Conservation (phyloP, 805 yeast species). For the Saccharomycodes ludwigii region DNA sequence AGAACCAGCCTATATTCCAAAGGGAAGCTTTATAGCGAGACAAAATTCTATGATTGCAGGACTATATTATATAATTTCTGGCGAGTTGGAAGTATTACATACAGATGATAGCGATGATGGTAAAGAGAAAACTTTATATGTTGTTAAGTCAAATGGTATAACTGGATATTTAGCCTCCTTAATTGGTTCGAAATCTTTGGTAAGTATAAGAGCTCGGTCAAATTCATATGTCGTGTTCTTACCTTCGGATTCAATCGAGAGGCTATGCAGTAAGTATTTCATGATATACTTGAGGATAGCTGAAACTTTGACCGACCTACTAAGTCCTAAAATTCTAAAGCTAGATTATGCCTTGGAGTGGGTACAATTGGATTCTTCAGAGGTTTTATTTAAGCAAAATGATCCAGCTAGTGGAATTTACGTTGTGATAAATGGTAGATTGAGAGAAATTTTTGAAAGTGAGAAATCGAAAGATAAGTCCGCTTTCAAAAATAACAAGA, state of each 20-base stretch:
- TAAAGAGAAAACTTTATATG: conserved; percentile 35
- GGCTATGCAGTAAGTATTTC: conserved; percentile 63
- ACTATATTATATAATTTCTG: conserved; percentile 68
- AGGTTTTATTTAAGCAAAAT: conserved; percentile 65
- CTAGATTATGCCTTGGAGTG: conserved; percentile 91
- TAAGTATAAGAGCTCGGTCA: conserved; percentile 48
- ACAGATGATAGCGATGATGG: conserved; percentile 18
- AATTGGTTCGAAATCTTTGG: conserved; percentile 62
- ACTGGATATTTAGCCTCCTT: conserved; percentile 81
- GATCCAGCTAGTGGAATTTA: conserved; percentile 86
- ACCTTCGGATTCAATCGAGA: conserved; percentile 48
- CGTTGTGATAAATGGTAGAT: conserved; percentile 77
- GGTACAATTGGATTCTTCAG: conserved; percentile 86
- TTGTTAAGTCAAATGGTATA: conserved; percentile 63
- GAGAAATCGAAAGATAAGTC: conserved; percentile 14
- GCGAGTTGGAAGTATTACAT: conserved; percentile 53
- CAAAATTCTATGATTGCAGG: conserved; percentile 65
- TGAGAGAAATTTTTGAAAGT: conserved; percentile 38
- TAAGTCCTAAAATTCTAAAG: conserved; percentile 55
- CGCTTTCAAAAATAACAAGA: conserved; percentile 8
- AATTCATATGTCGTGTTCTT: conserved; percentile 62
- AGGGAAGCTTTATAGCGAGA: conserved; percentile 45
- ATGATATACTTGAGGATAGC: conserved; percentile 70
- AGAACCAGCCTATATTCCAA: conserved; percentile 39
- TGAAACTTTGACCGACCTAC: conserved; percentile 48